Evolutionary conservation across 768 basidiomycete genomes (phyloP), one percentile per base, ranked within the genome.

Genomic region (Phanerochaete sordida): DNA sequence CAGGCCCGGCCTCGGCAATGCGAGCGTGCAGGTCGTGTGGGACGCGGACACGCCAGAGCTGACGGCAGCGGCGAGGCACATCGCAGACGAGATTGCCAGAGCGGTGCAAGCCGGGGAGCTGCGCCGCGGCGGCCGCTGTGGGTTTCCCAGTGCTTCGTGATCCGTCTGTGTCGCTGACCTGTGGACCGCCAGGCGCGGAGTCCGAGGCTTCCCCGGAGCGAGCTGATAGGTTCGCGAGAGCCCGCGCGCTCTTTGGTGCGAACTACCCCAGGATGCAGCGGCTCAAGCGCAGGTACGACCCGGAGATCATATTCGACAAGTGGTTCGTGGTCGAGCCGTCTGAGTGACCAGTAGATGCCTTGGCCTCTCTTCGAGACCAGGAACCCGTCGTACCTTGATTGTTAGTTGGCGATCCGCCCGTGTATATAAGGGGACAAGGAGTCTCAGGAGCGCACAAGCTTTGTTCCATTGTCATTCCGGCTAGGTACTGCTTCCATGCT

Each of bases 81-180:
- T 58, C 11, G 58, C 59, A 23, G 47, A 50, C 12, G 58, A 59
- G 59, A 58, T 68, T n/a, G 33, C 67, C 13, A 70, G 67, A 12
- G 33, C 76, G 60, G 68, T 68, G n/a, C 63, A 66, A 37, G 49
- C 67, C 12, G 65, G 71, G 46, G 39, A 16, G 8, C 39, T 72
- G 30, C 79, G 76, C 9, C 81, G 81, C 57, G 74, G 73, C n/a
- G 83, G 83, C 65, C 81, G 80, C 62, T 77, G 81, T 79, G 56
- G n/a, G n/a, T n/a, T n/a, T n/a, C n/a, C n/a, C n/a, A n/a, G n/a
- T n/a, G n/a, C n/a, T n/a, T n/a, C n/a, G n/a, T n/a, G n/a, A n/a
- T n/a, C n/a, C n/a, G n/a, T n/a, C n/a, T n/a, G n/a, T n/a, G n/a
- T n/a, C n/a, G n/a, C n/a, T n/a, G n/a, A n/a, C n/a, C n/a, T n/a